phyloP scores from a whole-genome alignment of 2,329 filamentous ascomycete species.

The Ceratocystis harringtonii region DNA sequence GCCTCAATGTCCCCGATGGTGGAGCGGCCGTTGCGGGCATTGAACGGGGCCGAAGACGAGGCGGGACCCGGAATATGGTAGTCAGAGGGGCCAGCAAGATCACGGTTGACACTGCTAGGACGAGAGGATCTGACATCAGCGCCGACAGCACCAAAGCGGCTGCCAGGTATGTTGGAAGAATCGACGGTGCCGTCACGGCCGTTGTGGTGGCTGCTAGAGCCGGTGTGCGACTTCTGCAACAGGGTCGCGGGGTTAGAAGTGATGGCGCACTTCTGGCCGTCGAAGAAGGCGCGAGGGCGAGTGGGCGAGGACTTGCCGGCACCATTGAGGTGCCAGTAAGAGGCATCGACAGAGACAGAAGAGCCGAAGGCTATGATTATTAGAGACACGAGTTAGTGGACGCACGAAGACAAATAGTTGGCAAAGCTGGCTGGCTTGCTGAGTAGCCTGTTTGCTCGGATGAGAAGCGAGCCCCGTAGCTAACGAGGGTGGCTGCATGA shows the following conservation, averaged over 20 bases:
- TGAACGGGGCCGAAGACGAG: background rate
- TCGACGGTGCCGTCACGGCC: slow-evolving; percentile 7
- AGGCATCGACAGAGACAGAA: background rate
- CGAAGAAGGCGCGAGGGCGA: slow-evolving; percentile 6
- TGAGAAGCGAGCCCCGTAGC: no score
- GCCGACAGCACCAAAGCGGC: slow-evolving; percentile 6
- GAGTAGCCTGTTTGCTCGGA: no score
- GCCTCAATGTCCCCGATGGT: background rate
- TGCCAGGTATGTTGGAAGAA: background rate
- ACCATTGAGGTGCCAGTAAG: background rate
- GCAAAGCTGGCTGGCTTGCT: no score
- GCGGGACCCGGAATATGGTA: background rate
- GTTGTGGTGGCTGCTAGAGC: slow-evolving; percentile 9
- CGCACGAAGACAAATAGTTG: background rate
- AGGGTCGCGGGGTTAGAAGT: background rate
- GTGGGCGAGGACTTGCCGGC: slow-evolving; percentile 9
- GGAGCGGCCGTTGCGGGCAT: background rate
- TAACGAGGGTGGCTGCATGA: background rate
- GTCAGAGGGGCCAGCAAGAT: background rate
- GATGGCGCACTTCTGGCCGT: background rate
- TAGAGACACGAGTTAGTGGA: background rate
- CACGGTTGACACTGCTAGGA: slow-evolving; percentile 1
- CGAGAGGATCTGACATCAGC: slow-evolving; percentile 9
- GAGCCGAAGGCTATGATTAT: background rate
- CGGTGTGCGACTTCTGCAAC: background rate